phyloP scores from a whole-genome alignment of 1,284 basidiomycete species.

The Cryptococcus wingfieldii region DNA sequence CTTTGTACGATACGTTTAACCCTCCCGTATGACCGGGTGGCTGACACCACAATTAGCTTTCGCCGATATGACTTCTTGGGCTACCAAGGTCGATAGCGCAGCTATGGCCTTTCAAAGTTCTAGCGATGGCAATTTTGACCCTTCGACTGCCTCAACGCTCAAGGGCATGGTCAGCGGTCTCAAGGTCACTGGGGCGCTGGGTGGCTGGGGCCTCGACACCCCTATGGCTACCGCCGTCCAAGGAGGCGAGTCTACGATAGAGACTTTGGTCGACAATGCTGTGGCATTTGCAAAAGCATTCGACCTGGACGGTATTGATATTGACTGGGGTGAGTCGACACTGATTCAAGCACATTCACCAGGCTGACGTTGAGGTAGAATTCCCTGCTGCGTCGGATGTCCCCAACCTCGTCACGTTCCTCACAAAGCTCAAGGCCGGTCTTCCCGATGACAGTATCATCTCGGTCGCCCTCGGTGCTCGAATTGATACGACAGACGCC shows the following conservation, averaged over 20 bases:
- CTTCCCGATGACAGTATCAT: constrained; percentile 14
- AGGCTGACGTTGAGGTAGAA: constrained; percentile 1
- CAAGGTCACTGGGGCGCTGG: constrained; percentile 23
- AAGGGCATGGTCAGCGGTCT: constrained; percentile 6
- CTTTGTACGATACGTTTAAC: constrained; percentile 14
- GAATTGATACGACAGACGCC: constrained; percentile 5
- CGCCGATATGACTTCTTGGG: constrained; percentile 12
- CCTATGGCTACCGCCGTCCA: constrained; percentile 13
- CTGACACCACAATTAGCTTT: constrained; percentile 8
- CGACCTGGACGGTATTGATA: constrained; percentile 25
- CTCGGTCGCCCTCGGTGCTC: constrained; percentile 18
- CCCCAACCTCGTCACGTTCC: constrained; percentile 11
- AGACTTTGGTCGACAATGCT: constrained; percentile 7
- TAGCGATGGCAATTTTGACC: constrained; percentile 9
- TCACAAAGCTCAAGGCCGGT: constrained; percentile 6
- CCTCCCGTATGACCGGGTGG: not conserved
- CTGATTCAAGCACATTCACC: not conserved
- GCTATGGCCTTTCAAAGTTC: constrained; percentile 4
- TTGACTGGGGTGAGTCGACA: constrained; percentile 32
- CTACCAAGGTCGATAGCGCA: not conserved
- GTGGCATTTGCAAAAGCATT: constrained; percentile 8
- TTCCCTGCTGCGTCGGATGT: constrained; percentile 9
- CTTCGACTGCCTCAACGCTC: not conserved
- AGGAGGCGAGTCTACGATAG: constrained; percentile 6
- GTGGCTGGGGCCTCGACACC: constrained; percentile 24